Evolutionary conservation across 345 rosid species (phyloP).

Genomic region (Moricandia arvensis): DNA sequence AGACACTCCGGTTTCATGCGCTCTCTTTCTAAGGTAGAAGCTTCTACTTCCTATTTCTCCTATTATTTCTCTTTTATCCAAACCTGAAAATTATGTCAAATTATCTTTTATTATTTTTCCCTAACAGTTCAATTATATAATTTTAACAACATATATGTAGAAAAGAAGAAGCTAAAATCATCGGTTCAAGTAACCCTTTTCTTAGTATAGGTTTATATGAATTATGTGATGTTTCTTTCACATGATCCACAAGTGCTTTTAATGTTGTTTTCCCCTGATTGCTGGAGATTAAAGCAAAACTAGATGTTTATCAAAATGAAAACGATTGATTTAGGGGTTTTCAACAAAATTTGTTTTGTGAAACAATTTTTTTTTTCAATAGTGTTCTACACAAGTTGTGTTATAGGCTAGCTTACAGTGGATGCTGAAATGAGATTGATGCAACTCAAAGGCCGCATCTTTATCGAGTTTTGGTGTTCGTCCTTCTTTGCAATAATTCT

Average conservation of each 20-base stretch:
- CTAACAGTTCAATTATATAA: neutral
- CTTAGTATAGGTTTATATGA: neutral
- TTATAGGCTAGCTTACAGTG: conserved; percentile 49
- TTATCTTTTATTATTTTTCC: neutral
- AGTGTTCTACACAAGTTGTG: neutral
- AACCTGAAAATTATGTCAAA: conserved; percentile 43
- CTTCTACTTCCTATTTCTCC: conserved; percentile 72
- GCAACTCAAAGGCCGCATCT: conserved; percentile 53
- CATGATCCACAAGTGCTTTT: neutral
- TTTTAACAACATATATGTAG: neutral
- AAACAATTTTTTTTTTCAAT: neutral
- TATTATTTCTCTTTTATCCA: conserved; percentile 57
- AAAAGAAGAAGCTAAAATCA: neutral
- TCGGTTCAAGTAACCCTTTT: neutral
- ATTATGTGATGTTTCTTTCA: neutral
- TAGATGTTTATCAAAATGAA: conserved; percentile 3
- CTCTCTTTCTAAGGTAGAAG: conserved; percentile 67
- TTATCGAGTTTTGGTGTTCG: conserved; percentile 62
- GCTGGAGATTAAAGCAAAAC: neutral
- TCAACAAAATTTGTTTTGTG: neutral
- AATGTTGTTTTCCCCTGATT: neutral
- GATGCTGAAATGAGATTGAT: conserved; percentile 77
- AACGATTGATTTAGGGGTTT: neutral
- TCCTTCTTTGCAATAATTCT: conserved; percentile 61
- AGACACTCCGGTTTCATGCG: conserved; percentile 12